Evolutionary conservation across 139 green algal species (phyloP).

Genomic region (Volvox africanus): DNA sequence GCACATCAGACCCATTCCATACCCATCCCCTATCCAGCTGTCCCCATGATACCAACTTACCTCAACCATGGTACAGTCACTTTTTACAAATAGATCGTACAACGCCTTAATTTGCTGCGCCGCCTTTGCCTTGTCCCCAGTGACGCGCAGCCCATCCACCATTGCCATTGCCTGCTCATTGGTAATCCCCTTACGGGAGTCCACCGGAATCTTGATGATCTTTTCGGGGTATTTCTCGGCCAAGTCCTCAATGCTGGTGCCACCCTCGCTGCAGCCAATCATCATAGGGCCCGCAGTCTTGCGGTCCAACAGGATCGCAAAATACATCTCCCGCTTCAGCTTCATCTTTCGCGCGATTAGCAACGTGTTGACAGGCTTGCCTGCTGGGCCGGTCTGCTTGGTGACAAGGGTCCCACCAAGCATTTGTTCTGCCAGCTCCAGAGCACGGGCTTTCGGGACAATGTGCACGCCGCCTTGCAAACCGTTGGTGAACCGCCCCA

Average conservation of each 20-base stretch:
- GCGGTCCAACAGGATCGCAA: constrained; percentile 97
- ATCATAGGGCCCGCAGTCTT: constrained; percentile 82
- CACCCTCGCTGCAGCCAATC: constrained; percentile 91
- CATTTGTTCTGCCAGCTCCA: constrained; percentile 85
- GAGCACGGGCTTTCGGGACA: constrained; percentile 72
- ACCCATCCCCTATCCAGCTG: too few relatives aligned
- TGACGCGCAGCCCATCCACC: constrained; percentile 79
- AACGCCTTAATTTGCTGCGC: constrained; percentile 93
- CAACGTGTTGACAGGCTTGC: constrained; percentile 98
- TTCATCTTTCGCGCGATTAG: constrained; percentile 95
- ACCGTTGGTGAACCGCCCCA: constrained; percentile 96
- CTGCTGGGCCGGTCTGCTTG: constrained; percentile 91
- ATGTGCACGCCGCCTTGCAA: constrained; percentile 99
- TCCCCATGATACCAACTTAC: constrained; percentile 57
- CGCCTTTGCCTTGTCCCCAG: constrained; percentile 80
- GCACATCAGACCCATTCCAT: too few relatives aligned
- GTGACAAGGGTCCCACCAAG: constrained; percentile 93
- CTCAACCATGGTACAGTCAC: constrained; percentile 99
- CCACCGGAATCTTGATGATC: constrained; percentile 97
- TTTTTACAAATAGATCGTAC: constrained; percentile 92
- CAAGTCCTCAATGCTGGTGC: constrained; percentile 98
- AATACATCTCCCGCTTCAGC: constrained; percentile 98
- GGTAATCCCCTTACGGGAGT: constrained; percentile 90
- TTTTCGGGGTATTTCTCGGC: constrained; percentile 98
- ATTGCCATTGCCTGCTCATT: constrained; percentile 73